phyloP scores from a whole-genome alignment of 202 grass and related monocot species.

The Setaria viridis region DNA sequence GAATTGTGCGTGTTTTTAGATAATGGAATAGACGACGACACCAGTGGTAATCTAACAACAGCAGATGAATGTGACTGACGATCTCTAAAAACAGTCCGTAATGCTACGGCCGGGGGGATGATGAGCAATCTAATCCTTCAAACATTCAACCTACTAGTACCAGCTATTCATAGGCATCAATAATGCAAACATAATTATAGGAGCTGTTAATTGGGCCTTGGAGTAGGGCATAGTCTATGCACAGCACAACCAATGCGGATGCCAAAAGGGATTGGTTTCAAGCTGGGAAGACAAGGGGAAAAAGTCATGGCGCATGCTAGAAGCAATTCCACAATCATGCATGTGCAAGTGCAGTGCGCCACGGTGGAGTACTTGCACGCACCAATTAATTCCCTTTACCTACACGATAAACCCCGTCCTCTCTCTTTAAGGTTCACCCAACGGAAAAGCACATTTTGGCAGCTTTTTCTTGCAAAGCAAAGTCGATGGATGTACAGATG shows the following conservation, averaged over 20 bases:
- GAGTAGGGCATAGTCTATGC: constrained; percentile 15
- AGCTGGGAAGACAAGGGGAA: constrained; percentile 30
- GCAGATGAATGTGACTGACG: not conserved
- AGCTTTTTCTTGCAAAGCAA: constrained; percentile 62
- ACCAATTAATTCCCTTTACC: constrained; percentile 55
- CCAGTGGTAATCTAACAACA: not conserved
- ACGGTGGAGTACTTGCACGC: constrained; percentile 34
- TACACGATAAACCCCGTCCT: constrained; percentile 43
- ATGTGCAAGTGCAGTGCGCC: constrained; percentile 43
- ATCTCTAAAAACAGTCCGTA: not conserved
- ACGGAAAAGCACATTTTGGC: constrained; percentile 55
- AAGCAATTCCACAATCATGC: constrained; percentile 51
- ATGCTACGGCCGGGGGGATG: not conserved
- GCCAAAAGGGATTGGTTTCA: constrained; percentile 37
- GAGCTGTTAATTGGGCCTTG: constrained; percentile 40
- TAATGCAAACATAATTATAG: constrained; percentile 34
- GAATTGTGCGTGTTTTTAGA: no score
- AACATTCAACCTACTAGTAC: not conserved
- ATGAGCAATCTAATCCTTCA: not conserved
- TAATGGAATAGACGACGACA: no score
- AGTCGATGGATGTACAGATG: constrained; percentile 41
- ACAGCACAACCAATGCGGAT: constrained; percentile 33
- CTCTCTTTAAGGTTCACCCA: constrained; percentile 47
- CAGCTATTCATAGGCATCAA: constrained; percentile 7
- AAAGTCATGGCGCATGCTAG: constrained; percentile 44